These are phyloP conservation scores for Verbena officinalis DNA, from an alignment of 257 asterid genomes.

Conservation along the genomic window DNA sequence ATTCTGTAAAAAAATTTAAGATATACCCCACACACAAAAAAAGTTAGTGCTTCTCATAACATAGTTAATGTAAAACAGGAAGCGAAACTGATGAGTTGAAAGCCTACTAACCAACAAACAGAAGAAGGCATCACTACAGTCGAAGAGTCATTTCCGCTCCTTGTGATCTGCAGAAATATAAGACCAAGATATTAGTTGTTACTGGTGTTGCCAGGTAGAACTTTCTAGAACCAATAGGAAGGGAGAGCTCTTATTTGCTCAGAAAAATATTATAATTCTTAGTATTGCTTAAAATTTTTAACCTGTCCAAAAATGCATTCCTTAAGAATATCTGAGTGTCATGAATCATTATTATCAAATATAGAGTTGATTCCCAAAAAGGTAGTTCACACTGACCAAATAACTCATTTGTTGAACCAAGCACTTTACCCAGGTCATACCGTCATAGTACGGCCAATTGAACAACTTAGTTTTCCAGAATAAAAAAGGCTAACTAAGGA, in stretches of 20 bases:
- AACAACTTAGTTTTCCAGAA: neutral
- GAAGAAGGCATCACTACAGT: slow-evolving; percentile 75
- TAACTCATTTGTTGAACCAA: neutral
- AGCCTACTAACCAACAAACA: slow-evolving; percentile 69
- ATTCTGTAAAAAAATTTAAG: neutral
- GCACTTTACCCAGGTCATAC: slow-evolving; percentile 13
- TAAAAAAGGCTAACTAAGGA: slow-evolving; percentile 19
- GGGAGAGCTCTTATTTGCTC: neutral
- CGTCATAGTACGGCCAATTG: slow-evolving; percentile 8
- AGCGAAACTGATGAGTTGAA: slow-evolving; percentile 17
- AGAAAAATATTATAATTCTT: neutral
- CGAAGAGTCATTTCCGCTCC: slow-evolving; percentile 29
- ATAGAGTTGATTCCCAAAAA: slow-evolving; percentile 27
- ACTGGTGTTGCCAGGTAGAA: neutral
- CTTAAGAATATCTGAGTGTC: neutral
- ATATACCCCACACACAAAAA: neutral
- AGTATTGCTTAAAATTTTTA: neutral
- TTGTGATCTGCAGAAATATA: slow-evolving; percentile 53
- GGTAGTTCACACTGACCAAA: neutral
- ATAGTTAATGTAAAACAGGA: slow-evolving; percentile 17
- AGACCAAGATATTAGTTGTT: slow-evolving; percentile 17
- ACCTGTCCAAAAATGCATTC: neutral
- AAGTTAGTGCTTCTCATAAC: slow-evolving; percentile 6
- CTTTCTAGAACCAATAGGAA: neutral
- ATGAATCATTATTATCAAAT: slow-evolving; percentile 11